Evolutionary conservation across 169 alveolate genomes (phyloP), one percentile per base, ranked within the genome.

Genomic region (Plasmodium knowlesi): DNA sequence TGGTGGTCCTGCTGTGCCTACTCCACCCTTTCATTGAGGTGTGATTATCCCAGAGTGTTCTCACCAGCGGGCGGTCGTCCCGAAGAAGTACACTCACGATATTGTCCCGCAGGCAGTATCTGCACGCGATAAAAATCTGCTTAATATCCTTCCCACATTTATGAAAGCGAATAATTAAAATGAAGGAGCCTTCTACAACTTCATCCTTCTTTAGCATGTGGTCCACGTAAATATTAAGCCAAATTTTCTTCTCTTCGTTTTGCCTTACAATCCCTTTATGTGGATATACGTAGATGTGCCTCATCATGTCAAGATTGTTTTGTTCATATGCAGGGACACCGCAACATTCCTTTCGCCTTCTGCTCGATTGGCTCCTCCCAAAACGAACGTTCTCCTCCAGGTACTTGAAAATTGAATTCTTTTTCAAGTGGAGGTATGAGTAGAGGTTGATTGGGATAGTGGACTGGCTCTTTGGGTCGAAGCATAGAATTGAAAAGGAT

Each of bases 341-440:
- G 39, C 28, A 22, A 2, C n/a, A 39, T 14, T 54, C 50, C 50
- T 39, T 39, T 32, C 30, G 2, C 32, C 12, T 70, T 54, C 92
- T 37, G 28, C 70, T 53, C 46, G 5, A 12, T 1, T 41, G 39
- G 28, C 50, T 73, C 4, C 53, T 46, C 57, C 78, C 79, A 41
- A 72, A 85, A 14, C 84, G 80, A 6, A 85, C 61, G 61, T 85
- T 85, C 34, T 85, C 86, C 43, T 85, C 93, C 5, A 85, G n/a
- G 79, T 85, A 74, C 80, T 85, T 85, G 43, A 85, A 85, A 34
- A 85, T 85, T 0, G 86, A 32, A 28, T 67, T 85, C 53, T 85
- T 50, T n/a, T 74, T 85, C 28, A 85, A 5, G n/a, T 85, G 93
- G 32, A 85, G 43, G 41, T 30, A 85, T 8, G 93, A 85, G 41